Percentiles rank a stretch among this genome's conserved stretches.
These are phyloP conservation scores for Syzygium syzygioides DNA, from an alignment of 441 rosid species.

Conservation along the genomic window DNA sequence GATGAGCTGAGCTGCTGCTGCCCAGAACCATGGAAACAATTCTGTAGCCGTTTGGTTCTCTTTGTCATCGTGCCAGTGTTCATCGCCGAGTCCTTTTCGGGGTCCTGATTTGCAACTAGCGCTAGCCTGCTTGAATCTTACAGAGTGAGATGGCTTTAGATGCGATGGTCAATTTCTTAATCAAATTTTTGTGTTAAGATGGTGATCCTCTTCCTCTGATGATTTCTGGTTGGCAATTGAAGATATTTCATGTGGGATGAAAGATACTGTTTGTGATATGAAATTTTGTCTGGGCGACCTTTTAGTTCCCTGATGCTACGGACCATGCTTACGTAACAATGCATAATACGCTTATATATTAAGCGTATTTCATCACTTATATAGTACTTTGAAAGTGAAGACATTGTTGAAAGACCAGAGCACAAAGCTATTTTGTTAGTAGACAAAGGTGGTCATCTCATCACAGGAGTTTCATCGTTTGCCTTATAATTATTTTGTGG, in stretches of 20 bases:
- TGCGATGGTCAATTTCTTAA: neutral
- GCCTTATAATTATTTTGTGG: neutral
- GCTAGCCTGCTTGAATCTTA: neutral
- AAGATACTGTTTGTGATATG: neutral
- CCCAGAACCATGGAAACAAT: neutral
- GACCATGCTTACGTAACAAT: neutral
- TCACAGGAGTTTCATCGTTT: neutral
- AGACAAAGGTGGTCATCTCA: neutral
- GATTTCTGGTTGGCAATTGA: neutral
- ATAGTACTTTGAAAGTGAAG: neutral
- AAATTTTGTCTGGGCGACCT: neutral
- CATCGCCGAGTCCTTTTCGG: neutral
- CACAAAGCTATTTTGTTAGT: neutral
- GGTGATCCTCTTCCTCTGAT: neutral
- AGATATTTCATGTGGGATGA: neutral
- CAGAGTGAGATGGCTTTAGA: neutral
- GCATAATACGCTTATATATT: neutral
- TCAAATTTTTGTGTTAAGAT: neutral
- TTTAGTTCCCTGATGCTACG: neutral
- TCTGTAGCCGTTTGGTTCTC: neutral
- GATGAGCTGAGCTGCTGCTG: conserved; percentile 28
- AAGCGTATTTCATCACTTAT: neutral
- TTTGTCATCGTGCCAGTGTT: neutral
- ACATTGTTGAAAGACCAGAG: neutral
- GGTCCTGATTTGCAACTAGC: neutral